Percentiles rank a stretch among this genome's conserved stretches.
phyloP scores from a whole-genome alignment of 345 rosid genomes.

The Eucalyptus regnans region DNA sequence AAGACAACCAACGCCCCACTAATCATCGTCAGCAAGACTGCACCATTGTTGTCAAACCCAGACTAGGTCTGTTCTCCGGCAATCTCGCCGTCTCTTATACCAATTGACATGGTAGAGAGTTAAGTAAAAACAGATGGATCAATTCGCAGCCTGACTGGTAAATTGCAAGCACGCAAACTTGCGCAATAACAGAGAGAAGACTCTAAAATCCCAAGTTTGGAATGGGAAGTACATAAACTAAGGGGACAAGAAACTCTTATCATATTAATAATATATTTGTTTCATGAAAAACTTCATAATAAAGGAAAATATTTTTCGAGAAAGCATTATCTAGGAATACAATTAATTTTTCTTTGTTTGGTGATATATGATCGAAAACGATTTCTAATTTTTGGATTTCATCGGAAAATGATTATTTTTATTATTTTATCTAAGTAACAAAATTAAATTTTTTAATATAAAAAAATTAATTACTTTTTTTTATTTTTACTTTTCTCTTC shows the following conservation, averaged over 20 bases:
- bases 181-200: neutral
- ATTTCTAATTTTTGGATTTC: too few species aligned
- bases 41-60: neutral
- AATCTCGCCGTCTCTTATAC: neutral
- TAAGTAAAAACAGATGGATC: neutral
- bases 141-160: neutral
- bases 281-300: too few species aligned
- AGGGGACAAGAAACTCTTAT: neutral
- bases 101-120: neutral
- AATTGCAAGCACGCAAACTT: neutral
- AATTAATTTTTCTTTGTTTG: too few species aligned
- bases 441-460: too few species aligned
- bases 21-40: neutral
- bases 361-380: too few species aligned
- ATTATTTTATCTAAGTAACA: too few species aligned
- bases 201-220: neutral
- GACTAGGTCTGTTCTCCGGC: neutral
- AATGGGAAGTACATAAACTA: neutral
- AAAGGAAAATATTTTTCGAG: accelerated
- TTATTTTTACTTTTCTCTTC: too few species aligned
- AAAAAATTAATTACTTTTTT: too few species aligned
- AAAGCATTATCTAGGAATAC: too few species aligned
- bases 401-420: too few species aligned
- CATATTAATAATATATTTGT: neutral
- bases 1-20: neutral